Conservation (phyloP, 768 basidiomycete species). For the Boletus speciosus region DNA sequence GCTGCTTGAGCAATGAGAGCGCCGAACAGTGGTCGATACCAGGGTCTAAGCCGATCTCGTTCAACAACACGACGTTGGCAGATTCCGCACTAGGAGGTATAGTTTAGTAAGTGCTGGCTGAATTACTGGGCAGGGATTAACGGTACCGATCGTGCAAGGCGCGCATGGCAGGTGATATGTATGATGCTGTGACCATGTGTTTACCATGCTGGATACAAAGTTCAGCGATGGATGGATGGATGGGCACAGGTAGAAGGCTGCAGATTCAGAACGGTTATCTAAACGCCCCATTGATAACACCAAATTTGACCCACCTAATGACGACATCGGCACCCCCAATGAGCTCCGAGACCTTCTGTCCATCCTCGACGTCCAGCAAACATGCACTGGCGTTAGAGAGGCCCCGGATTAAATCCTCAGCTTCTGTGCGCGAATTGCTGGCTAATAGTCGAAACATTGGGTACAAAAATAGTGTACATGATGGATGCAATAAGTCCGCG, state of each 20-base stretch:
- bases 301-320: slow-evolving; percentile 59
- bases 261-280: not conserved
- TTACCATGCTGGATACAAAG: slow-evolving; percentile 65
- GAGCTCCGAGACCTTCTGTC: slow-evolving; percentile 43
- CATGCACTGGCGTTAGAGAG: slow-evolving; percentile 53
- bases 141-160: slow-evolving; percentile 57
- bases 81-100: slow-evolving; percentile 48
- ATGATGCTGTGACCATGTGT: slow-evolving; percentile 89
- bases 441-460: slow-evolving; percentile 40
- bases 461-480: not conserved
- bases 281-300: not conserved
- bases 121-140: not conserved
- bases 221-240: slow-evolving; percentile 71
- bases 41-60: slow-evolving; percentile 89
- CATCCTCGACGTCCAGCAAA: slow-evolving; percentile 58
- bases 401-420: slow-evolving; percentile 40
- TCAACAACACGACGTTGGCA: slow-evolving; percentile 70
- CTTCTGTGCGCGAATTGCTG: slow-evolving; percentile 66
- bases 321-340: slow-evolving; percentile 72
- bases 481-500: slow-evolving; percentile 14
- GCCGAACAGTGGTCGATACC: slow-evolving; percentile 90
- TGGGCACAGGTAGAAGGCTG: slow-evolving; percentile 75
- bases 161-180: slow-evolving; percentile 77
- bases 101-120: not conserved
- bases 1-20: slow-evolving; percentile 56